Conservation (phyloP, 768 basidiomycete genomes). For the Amanita rubescens region DNA sequence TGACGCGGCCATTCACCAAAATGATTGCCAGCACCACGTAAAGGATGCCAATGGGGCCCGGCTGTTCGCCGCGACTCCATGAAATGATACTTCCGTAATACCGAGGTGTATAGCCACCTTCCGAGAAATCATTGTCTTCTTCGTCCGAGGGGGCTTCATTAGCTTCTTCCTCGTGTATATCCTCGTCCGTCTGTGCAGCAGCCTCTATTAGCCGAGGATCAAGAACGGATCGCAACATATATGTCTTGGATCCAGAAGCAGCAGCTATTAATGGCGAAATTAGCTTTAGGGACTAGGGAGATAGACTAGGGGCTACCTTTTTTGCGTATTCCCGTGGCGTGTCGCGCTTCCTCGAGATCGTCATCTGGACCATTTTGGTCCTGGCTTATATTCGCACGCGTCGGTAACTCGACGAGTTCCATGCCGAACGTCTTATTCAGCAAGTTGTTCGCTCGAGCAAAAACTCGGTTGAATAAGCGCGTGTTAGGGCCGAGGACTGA, state of each 20-base stretch:
- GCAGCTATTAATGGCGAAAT: conserved; percentile 28
- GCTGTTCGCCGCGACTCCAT: conserved; percentile 62
- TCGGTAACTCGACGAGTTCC: conserved; percentile 67
- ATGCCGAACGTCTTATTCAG: conserved; percentile 60
- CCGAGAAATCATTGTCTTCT: conserved; percentile 25
- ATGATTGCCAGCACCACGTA: conserved; percentile 80
- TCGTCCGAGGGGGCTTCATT: conserved; percentile 12
- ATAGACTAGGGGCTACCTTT: conserved; percentile 33
- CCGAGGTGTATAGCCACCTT: conserved; percentile 22
- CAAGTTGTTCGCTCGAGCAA: conserved; percentile 48
- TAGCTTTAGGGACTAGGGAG: neutral
- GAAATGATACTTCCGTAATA: conserved; percentile 65
- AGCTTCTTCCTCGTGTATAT: conserved; percentile 39
- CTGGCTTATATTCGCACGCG: conserved; percentile 40
- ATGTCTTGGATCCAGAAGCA: conserved; percentile 64
- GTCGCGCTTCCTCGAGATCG: conserved; percentile 34
- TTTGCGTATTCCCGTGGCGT: conserved; percentile 47
- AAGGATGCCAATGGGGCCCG: conserved; percentile 65
- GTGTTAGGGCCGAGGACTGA: conserved; percentile 24
- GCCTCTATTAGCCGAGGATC: conserved; percentile 53
- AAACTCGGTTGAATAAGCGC: conserved; percentile 50
- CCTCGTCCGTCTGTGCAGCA: conserved; percentile 48
- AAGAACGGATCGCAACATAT: conserved; percentile 74
- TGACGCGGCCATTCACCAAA: conserved; percentile 67
- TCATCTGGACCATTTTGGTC: conserved; percentile 28